Evolutionary conservation across 2,329 filamentous ascomycete species (phyloP), one percentile per base, ranked within the genome.

Genomic region (Mariannaea elegans): DNA sequence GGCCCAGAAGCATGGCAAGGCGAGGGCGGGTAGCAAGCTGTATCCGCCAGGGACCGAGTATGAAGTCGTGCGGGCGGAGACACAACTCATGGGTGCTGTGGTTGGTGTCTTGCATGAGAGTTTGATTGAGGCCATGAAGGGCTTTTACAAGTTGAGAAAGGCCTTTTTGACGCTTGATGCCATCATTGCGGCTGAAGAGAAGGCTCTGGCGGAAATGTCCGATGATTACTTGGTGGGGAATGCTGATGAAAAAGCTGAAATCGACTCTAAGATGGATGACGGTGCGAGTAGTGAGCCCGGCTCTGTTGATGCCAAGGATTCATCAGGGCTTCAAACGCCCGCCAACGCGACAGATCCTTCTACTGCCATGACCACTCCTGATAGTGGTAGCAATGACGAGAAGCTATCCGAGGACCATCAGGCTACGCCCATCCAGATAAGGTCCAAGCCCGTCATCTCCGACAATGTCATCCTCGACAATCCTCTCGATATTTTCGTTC

Each of bases 41-140:
- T 97, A 97, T 69, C 88, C 91, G 0, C 84, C 91, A 0, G 95
- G 95, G 2, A 91, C 90, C 5, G 94, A 99, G 78, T 98, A 91
- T 73, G 87, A 92, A 2, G 81, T 98, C 4, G 91, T 93, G 61
- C 87, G 93, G 60, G 92, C 93, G 4, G 89, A 97, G 78, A 87
- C 92, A 2, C 92, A 97, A 76, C 82, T 97, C 63, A 97, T 97
- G 90, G 86, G 87, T 56, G 94, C 94, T 1, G 90, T 99, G 1
- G 88, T 97, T 1, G 92, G 88, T 0, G 92, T 98, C 14, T 80
- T 98, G 68, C 96, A 96, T 66, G 95, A 98, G 79, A 97, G 92
- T 73, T 78, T 98, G 69, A 94, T 94, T 0, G 95, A 98, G 75
- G 93, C 89, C 14, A 86, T 98, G 75, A 93, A 90, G 76, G 93